Base-by-base conservation (phyloP, 495 filamentous ascomycete species). In the Oidiodendron maius region DNA sequence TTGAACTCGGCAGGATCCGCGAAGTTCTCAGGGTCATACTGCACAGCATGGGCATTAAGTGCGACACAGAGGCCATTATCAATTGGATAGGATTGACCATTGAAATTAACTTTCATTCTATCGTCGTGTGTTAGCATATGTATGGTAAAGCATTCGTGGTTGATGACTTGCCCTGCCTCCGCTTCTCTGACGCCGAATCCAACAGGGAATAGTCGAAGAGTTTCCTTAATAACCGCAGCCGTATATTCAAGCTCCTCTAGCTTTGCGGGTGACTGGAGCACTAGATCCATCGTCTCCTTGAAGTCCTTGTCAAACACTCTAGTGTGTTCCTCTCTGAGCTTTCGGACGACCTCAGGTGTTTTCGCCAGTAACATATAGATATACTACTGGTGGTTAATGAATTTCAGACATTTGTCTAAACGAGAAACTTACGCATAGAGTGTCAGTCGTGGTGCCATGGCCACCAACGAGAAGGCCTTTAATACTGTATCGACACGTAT, bases 401-500 rank as follows among this genome's bases (percentile, higher is more conserved):
- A 2, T n/a, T 3, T 40, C 37, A 13, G 17, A 10, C 1, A 1
- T 40, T 10, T 15, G 8, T 32, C 28, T 32, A n/a, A 10, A 18
- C 13, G 17, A 18, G 37, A 18, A 40, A 9, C 40, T 22, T 42
- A 42, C 40, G 13, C 60, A 63, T 1, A 72, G 45, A 3, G 66
- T 61, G 3, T 55, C 63, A 16, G 63, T 63, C 6, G 71, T 73
- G 0, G 72, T 74, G 40, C 72, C 69, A 46, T 74, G 71, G 1
- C 72, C 72, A 2, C 69, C 68, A 34, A 75, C 69, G 2, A 78
- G 56, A 47, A 76, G 74, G 0, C 68, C 65, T 32, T 67, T 68
- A n/a, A 37, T 4, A n/a, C 35, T 37, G n/a, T 37, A n/a, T n/a
- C 13, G 13, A n/a, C 35, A 5, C 8, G 8, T n/a, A 32, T 32